A percentile compares a stretch with the other conserved stretches of the same genome.
phyloP scores from a whole-genome alignment of 257 asterid genomes.

The Agastache rugosa region DNA sequence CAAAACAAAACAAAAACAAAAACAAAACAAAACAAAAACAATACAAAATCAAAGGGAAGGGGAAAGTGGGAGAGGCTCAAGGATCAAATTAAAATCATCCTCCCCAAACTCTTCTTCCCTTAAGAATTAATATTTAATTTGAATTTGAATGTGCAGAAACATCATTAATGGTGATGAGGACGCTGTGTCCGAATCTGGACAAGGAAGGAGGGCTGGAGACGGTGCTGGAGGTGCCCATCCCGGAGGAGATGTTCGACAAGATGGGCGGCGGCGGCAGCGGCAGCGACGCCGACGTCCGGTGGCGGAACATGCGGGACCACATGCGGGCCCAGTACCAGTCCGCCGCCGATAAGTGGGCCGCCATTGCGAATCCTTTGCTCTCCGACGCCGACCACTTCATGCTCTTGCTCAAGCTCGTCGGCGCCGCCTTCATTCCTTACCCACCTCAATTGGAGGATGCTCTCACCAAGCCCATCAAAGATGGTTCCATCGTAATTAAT shows the following conservation, averaged over 20 bases:
- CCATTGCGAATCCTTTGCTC: constrained; percentile 15
- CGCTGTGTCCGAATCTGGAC: constrained; percentile 70
- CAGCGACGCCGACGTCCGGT: constrained; percentile 57
- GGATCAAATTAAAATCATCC: constrained; percentile 2
- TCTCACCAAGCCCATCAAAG: constrained; percentile 55
- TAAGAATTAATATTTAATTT: neutral
- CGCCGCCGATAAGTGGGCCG: constrained; percentile 44
- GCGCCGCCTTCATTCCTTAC: constrained; percentile 81
- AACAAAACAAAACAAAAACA: neutral
- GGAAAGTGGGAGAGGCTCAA: constrained; percentile 23
- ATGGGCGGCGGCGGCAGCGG: constrained; percentile 63
- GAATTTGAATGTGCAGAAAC: constrained; percentile 3
- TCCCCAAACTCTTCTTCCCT: constrained; percentile 32
- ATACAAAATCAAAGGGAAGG: constrained; percentile 14
- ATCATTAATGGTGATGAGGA: constrained; percentile 36
- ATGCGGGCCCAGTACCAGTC: constrained; percentile 54
- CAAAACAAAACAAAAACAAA: neutral
- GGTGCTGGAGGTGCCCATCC: constrained; percentile 88
- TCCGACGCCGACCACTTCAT: constrained; percentile 65
- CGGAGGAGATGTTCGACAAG: constrained; percentile 79
- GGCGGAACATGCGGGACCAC: constrained; percentile 77
- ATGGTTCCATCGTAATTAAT: constrained; percentile 68
- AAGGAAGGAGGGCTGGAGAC: constrained; percentile 74
- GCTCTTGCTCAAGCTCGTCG: constrained; percentile 76
- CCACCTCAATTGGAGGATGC: constrained; percentile 66